These are phyloP conservation scores for Scleroderma citrinum DNA, from an alignment of 768 basidiomycete species.

Conservation along the genomic window DNA sequence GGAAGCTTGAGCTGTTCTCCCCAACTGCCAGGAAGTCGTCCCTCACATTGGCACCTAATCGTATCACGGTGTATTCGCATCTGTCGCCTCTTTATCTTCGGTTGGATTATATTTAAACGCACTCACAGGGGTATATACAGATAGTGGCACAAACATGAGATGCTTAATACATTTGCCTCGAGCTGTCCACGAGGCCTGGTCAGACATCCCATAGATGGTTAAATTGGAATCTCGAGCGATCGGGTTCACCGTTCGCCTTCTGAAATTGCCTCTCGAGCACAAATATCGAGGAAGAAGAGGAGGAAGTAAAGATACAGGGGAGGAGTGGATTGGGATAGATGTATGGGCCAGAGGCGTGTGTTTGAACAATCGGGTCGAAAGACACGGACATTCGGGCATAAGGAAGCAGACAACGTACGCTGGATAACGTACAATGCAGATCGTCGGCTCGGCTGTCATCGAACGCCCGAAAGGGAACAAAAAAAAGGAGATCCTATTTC, in stretches of 20 bases:
- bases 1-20: neutral
- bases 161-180: conserved; percentile 12
- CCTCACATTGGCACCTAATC: neutral
- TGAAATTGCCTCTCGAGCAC: neutral
- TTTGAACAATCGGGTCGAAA: neutral
- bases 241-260: neutral
- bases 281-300: neutral
- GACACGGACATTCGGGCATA: neutral
- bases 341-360: neutral
- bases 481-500: neutral
- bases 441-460: neutral
- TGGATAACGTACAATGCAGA: neutral
- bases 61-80: neutral
- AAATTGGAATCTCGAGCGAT: conserved; percentile 9
- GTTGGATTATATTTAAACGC: conserved; percentile 3
- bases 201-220: conserved; percentile 15
- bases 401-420: neutral
- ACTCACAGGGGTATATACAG: neutral
- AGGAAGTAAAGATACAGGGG: neutral
- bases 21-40: neutral
- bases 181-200: conserved; percentile 23
- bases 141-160: conserved; percentile 2
- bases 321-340: too few species aligned
- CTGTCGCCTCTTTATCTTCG: neutral
- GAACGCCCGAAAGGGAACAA: neutral